Conservation (phyloP, 306 rosid species). For the Vigna radiata region DNA sequence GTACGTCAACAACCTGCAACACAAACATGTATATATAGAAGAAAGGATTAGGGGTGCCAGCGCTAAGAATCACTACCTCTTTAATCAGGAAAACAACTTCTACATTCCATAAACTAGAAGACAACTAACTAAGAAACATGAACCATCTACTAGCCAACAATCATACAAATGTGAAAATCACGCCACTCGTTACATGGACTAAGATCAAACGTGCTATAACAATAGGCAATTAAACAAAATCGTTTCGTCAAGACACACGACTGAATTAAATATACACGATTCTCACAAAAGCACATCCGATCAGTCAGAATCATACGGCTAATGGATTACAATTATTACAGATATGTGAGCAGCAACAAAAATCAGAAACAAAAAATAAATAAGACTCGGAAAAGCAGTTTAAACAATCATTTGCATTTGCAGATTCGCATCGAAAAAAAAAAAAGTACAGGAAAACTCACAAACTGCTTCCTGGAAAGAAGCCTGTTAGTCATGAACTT, state of each 20-base stretch:
- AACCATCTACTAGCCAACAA: too few species aligned
- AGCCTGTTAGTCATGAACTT: constrained; percentile 96
- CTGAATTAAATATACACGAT: background rate
- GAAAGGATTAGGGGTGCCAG: background rate
- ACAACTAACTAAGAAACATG: background rate
- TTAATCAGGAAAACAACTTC: background rate
- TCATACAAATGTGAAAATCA: background rate
- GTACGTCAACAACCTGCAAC: constrained; percentile 76
- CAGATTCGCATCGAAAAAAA: background rate
- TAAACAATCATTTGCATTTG: background rate
- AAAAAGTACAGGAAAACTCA: constrained; percentile 43
- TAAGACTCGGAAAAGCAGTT: background rate
- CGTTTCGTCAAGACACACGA: background rate
- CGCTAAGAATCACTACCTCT: background rate
- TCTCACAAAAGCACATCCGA: background rate
- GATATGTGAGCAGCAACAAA: too few species aligned
- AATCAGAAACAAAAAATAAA: background rate
- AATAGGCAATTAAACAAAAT: background rate
- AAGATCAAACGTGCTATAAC: background rate
- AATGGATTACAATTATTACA: background rate
- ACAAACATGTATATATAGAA: background rate
- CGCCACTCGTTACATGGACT: background rate
- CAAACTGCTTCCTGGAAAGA: constrained; percentile 91
- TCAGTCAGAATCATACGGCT: background rate
- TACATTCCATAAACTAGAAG: background rate